Conservation (phyloP, 768 basidiomycete genomes). For the Pisolithus tinctorius region DNA sequence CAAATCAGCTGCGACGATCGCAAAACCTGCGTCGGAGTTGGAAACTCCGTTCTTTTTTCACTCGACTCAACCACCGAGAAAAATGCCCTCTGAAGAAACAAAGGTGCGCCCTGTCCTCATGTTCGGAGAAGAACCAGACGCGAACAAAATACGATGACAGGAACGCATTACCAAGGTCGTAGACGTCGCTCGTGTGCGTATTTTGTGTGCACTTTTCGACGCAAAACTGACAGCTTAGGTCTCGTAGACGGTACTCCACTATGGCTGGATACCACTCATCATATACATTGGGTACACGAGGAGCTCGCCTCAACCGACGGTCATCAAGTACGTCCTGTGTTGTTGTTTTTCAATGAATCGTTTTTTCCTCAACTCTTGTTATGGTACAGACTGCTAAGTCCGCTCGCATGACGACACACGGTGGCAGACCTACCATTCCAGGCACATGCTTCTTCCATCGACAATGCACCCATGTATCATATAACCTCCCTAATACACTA, state of each 20-base stretch:
- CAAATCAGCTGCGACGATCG: slow-evolving; percentile 1
- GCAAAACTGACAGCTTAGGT: not conserved
- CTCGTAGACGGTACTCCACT: slow-evolving; percentile 79
- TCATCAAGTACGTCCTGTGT: slow-evolving; percentile 80
- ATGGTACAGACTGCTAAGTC: slow-evolving; percentile 75
- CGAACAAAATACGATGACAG: slow-evolving; percentile 29
- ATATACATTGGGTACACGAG: slow-evolving; percentile 93
- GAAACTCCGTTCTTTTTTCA: slow-evolving; percentile 7
- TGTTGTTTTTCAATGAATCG: not conserved
- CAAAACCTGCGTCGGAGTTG: slow-evolving; percentile 25
- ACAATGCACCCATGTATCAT: slow-evolving; percentile 11
- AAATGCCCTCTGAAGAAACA: slow-evolving; percentile 88
- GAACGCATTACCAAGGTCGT: slow-evolving; percentile 79
- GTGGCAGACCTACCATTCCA: not conserved
- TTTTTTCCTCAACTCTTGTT: not conserved
- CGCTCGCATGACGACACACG: slow-evolving; percentile 59
- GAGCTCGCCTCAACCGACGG: slow-evolving; percentile 88
- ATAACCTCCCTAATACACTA: slow-evolving; percentile 9
- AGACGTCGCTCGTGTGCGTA: slow-evolving; percentile 73
- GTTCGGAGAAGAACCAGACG: not conserved
- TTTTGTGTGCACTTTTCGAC: not conserved
- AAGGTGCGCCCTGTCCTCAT: slow-evolving; percentile 43
- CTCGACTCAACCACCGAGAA: slow-evolving; percentile 3
- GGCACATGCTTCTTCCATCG: slow-evolving; percentile 23
- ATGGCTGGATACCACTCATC: slow-evolving; percentile 94